These are phyloP conservation scores for Boletellus sp. DNA, from an alignment of 768 basidiomycete genomes.

Conservation along the genomic window DNA sequence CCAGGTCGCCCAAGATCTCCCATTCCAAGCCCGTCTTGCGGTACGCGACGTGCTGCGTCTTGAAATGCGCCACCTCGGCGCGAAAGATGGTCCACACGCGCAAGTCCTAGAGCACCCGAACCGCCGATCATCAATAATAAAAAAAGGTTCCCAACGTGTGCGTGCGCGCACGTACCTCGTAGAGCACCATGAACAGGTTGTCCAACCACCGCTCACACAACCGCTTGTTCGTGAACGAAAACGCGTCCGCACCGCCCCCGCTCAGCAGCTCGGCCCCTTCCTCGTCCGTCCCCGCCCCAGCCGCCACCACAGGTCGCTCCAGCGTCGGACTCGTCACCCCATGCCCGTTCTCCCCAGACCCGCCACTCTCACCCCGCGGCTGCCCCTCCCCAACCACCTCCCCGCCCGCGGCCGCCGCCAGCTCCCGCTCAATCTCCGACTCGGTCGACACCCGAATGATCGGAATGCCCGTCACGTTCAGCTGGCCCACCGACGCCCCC, in stretches of 20 bases:
- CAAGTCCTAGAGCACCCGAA: conserved; percentile 64
- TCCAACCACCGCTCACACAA: conserved; percentile 97
- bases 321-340: conserved; percentile 28
- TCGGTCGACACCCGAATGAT: conserved; percentile 79
- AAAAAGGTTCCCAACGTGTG: too few species aligned
- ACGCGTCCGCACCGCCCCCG: conserved; percentile 45
- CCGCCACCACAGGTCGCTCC: conserved; percentile 44
- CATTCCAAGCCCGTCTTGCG: conserved; percentile 96
- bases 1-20: conserved; percentile 97
- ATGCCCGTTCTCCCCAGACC: not conserved
- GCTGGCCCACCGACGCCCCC: conserved; percentile 25
- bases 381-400: conserved; percentile 13
- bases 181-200: conserved; percentile 97
- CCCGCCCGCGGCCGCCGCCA: conserved; percentile 26
- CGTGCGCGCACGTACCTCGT: conserved; percentile 60
- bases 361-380: conserved; percentile 15
- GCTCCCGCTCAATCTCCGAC: conserved; percentile 50
- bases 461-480: conserved; percentile 39
- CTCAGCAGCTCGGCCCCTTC: conserved; percentile 22
- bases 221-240: conserved; percentile 94
- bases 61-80: conserved; percentile 98
- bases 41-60: conserved; percentile 96
- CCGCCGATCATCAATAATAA: too few species aligned
- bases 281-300: conserved; percentile 29
- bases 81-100: conserved; percentile 99